A percentile compares a stretch with the other conserved stretches of the same genome.
Conservation (phyloP, 23 red algal genomes). For the Chondrus crispus region DNA sequence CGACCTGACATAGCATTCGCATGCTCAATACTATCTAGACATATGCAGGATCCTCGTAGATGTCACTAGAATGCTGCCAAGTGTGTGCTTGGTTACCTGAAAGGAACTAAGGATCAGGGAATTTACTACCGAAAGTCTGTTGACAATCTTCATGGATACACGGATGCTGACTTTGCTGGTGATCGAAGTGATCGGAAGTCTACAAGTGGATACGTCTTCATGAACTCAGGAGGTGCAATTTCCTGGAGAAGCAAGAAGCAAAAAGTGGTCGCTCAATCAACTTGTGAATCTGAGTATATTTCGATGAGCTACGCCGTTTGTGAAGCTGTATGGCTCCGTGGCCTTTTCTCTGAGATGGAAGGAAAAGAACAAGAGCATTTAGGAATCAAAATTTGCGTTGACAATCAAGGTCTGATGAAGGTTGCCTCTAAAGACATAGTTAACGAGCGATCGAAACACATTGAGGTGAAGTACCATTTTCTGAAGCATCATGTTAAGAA, state of each 20-base stretch:
- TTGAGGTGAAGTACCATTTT: not conserved
- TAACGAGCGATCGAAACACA: not conserved
- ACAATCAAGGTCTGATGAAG: not conserved
- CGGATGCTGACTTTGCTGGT: not conserved
- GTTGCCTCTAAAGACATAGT: not conserved
- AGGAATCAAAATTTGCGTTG: not conserved
- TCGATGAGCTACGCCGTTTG: not conserved
- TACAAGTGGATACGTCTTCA: not conserved
- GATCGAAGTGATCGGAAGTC: not conserved
- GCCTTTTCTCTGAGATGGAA: not conserved
- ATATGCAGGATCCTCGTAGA: not conserved
- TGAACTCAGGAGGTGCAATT: not conserved
- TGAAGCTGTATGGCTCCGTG: not conserved
- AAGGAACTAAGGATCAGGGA: not conserved
- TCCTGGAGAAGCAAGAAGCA: not conserved
- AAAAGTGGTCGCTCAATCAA: not conserved
- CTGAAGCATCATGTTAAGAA: not conserved
- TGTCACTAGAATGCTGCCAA: not conserved
- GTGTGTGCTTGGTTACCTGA: slow-evolving; percentile 13
- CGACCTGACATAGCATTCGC: not conserved
- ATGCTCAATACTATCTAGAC: not conserved
- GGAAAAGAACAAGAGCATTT: not conserved
- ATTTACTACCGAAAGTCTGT: not conserved
- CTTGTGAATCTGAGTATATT: not conserved
- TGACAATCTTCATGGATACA: not conserved